phyloP scores from a whole-genome alignment of 148 eudicot species.

The Rhododendron mucronatum region DNA sequence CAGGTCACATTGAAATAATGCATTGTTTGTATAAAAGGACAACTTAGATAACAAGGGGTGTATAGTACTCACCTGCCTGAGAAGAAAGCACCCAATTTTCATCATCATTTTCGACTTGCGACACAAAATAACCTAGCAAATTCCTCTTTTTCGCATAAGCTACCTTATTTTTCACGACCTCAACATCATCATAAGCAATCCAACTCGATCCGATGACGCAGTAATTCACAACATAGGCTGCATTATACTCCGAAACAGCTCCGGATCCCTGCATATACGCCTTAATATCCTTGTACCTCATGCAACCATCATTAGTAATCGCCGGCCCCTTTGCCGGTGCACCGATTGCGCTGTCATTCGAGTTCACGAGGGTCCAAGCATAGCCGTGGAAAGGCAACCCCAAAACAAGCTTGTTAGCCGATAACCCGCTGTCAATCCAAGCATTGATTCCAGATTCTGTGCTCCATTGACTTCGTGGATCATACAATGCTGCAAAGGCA shows the following conservation, averaged over 20 bases:
- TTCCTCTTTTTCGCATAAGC: constrained; percentile 39
- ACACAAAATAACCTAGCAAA: constrained; percentile 38
- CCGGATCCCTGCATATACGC: constrained; percentile 11
- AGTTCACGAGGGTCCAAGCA: too few relatives aligned
- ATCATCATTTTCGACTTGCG: constrained; percentile 31
- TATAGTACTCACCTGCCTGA: constrained; percentile 23
- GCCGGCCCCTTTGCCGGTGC: too few relatives aligned
- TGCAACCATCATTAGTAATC: constrained; percentile 22
- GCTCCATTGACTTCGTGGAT: too few relatives aligned
- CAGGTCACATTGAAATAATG: too few relatives aligned
- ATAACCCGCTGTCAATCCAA: too few relatives aligned
- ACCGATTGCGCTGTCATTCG: too few relatives aligned
- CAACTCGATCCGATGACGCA: constrained; percentile 28
- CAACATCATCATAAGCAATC: constrained; percentile 49
- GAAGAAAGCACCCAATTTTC: constrained; percentile 33
- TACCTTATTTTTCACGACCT: constrained; percentile 41
- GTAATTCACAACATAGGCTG: constrained; percentile 33
- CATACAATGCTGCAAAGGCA: too few relatives aligned
- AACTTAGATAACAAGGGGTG: not conserved
- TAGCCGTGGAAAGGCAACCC: not conserved
- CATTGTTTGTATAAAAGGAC: too few relatives aligned
- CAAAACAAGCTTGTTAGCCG: too few relatives aligned
- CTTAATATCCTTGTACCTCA: constrained; percentile 28
- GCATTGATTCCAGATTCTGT: constrained; percentile 28
- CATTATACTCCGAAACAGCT: constrained; percentile 16